Conservation (phyloP, 768 basidiomycete species). For the Pisolithus marmoratus region DNA sequence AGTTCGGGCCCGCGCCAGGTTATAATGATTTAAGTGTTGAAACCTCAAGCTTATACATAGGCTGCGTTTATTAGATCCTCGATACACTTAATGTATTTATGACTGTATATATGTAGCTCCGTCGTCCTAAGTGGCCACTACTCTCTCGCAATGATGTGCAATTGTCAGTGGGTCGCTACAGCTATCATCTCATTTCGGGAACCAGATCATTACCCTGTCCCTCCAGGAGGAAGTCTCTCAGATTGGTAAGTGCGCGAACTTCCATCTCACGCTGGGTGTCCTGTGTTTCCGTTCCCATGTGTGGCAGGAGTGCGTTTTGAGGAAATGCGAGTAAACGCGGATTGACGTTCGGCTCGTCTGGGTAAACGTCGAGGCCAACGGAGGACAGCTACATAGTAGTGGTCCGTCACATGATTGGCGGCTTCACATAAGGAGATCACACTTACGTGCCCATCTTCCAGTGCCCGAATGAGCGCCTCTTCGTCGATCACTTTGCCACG, state of each 20-base stretch:
- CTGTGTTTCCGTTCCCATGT: slow-evolving; percentile 86
- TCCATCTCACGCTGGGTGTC: slow-evolving; percentile 83
- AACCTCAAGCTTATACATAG: not conserved
- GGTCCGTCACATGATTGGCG: slow-evolving; percentile 4
- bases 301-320: slow-evolving; percentile 81
- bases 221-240: slow-evolving; percentile 60
- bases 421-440: not conserved
- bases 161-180: no score
- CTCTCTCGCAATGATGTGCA: no score
- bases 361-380: slow-evolving; percentile 83
- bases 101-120: no score
- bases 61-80: no score
- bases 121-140: no score
- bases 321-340: slow-evolving; percentile 76
- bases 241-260: slow-evolving; percentile 72
- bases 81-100: no score
- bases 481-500: slow-evolving; percentile 91
- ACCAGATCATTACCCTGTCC: slow-evolving; percentile 68
- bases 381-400: slow-evolving; percentile 51
- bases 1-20: slow-evolving; percentile 10
- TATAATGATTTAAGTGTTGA: slow-evolving; percentile 2
- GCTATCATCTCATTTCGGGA: slow-evolving; percentile 37
- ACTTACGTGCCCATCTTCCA: slow-evolving; percentile 85
- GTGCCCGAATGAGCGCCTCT: slow-evolving; percentile 75
- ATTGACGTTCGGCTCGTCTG: slow-evolving; percentile 78